These are phyloP conservation scores for Claviceps spartinae DNA, from an alignment of 2,329 filamentous ascomycete species.

Conservation along the genomic window DNA sequence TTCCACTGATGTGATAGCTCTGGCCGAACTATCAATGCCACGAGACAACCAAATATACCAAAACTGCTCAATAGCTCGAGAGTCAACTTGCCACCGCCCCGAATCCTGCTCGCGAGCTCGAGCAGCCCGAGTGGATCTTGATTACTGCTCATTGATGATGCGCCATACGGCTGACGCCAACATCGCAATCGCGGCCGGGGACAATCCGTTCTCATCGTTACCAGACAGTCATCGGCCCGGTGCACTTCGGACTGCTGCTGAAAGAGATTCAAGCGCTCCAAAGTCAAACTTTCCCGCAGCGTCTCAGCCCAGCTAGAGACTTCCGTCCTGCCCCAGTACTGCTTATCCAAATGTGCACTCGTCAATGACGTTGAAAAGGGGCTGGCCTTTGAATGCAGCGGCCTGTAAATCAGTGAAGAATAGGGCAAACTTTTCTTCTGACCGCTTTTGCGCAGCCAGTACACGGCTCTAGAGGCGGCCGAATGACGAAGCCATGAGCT, in stretches of 20 bases:
- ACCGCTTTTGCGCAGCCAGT: constrained; percentile 41
- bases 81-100: constrained; percentile 49
- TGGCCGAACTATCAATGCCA: constrained; percentile 41
- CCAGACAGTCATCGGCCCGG: constrained; percentile 1
- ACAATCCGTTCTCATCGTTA: constrained; percentile 5
- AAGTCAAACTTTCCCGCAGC: constrained; percentile 21
- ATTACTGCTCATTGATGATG: constrained; percentile 18
- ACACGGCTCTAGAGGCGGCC: constrained; percentile 67
- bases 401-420: constrained; percentile 3
- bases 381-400: background rate
- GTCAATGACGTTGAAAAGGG: background rate
- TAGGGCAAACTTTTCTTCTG: constrained; percentile 7
- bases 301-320: constrained; percentile 24
- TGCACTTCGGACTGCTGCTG: constrained; percentile 1
- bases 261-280: constrained; percentile 15
- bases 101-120: constrained; percentile 52
- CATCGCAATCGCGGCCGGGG: background rate
- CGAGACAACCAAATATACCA: constrained; percentile 59
- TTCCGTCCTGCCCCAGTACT: constrained; percentile 19
- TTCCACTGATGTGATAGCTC: constrained; percentile 9
- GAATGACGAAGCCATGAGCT: constrained; percentile 71
- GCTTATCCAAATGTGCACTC: constrained; percentile 5
- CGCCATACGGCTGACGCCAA: background rate
- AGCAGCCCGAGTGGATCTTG: constrained; percentile 73
- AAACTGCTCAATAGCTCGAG: constrained; percentile 63